These are phyloP conservation scores for Calonectria pseudoreteaudii DNA, from an alignment of 2,329 filamentous ascomycete genomes.

Conservation along the genomic window DNA sequence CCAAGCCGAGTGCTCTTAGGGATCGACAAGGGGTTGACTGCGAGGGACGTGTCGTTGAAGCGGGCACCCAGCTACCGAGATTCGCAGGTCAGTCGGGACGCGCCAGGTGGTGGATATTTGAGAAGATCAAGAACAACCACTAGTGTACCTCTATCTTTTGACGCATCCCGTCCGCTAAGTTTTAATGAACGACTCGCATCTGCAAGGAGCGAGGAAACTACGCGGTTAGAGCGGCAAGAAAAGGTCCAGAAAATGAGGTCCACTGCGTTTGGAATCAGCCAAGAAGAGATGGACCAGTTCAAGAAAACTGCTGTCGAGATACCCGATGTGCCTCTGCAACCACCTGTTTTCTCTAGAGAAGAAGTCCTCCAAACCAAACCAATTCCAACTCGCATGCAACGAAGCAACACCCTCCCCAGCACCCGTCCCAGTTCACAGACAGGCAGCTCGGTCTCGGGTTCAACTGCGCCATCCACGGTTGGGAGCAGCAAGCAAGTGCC, in stretches of 20 bases:
- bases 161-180: constrained; percentile 59
- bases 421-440: constrained; percentile 38
- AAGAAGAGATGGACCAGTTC: constrained; percentile 69
- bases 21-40: constrained; percentile 88
- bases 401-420: constrained; percentile 58
- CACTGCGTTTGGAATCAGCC: constrained; percentile 67
- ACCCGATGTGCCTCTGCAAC: constrained; percentile 59
- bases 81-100: constrained; percentile 29
- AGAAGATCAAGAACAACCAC: constrained; percentile 57
- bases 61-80: constrained; percentile 68
- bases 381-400: constrained; percentile 48
- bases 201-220: constrained; percentile 68
- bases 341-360: constrained; percentile 71
- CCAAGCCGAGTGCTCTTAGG: constrained; percentile 85
- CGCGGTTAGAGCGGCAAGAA: constrained; percentile 62
- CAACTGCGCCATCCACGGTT: constrained; percentile 13
- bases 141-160: constrained; percentile 40
- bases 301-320: constrained; percentile 69
- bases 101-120: constrained; percentile 54
- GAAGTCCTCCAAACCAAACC: constrained; percentile 61
- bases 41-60: constrained; percentile 86
- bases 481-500: constrained; percentile 33
- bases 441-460: constrained; percentile 23
- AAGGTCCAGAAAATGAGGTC: constrained; percentile 66
- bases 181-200: constrained; percentile 91